Evolutionary conservation across 1,284 basidiomycete species (phyloP).

Genomic region (Ceratobasidium sp.): DNA sequence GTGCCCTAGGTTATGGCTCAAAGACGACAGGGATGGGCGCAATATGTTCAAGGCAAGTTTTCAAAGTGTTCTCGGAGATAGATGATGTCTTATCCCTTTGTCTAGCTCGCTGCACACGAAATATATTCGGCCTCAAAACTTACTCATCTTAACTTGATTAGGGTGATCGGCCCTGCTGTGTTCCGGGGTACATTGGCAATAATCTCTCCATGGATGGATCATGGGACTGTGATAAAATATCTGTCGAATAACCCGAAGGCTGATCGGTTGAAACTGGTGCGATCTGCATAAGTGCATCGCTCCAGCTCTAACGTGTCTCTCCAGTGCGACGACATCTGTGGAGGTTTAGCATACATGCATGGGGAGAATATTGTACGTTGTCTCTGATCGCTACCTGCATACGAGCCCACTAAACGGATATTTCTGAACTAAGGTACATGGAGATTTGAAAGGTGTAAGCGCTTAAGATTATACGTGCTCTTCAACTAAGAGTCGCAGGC

Average conservation of each 20-base stretch:
- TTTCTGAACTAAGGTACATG: not conserved
- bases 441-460: not conserved
- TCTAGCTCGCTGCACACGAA: slow-evolving; percentile 2
- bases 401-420: not conserved
- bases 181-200: slow-evolving; percentile 3
- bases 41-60: not conserved
- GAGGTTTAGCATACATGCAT: slow-evolving; percentile 9
- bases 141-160: slow-evolving; percentile 3
- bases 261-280: not conserved
- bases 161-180: not conserved
- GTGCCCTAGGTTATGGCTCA: not conserved
- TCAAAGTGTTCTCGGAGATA: no score
- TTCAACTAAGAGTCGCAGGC: not conserved
- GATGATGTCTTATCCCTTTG: not conserved
- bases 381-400: not conserved
- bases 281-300: not conserved
- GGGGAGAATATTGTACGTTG: not conserved
- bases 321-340: not conserved
- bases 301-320: not conserved
- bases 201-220: slow-evolving; percentile 9
- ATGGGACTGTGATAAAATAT: not conserved
- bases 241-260: not conserved
- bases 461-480: no score
- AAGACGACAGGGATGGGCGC: not conserved
- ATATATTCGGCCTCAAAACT: slow-evolving; percentile 27